Base-by-base conservation (phyloP, 495 filamentous ascomycete species). In the Rhypophila decipiens region DNA sequence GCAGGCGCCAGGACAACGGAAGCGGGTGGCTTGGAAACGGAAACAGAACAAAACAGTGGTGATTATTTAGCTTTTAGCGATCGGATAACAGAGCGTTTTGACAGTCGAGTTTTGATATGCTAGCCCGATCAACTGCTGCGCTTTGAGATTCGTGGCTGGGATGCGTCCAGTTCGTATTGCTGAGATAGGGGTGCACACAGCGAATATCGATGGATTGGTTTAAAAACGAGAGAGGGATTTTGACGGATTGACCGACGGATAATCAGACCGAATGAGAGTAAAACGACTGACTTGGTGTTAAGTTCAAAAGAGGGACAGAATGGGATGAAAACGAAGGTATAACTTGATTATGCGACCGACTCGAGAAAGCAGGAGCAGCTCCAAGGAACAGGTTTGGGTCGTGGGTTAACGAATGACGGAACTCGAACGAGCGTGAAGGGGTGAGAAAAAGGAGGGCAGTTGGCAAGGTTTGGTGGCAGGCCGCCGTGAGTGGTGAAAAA, bases 331-430 rank as follows among this genome's bases (percentile, higher is more conserved):
- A 45, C 31, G 42, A 27, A 34, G 24, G 39, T 38, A 40, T 43
- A 18, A 11, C 45, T 17, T 12, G 31, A 24, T 53, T 53, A 56
- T 54, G 58, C 27, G 27, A 31, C 27, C 27, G 27, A 31, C 27
- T 31, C 13, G 7, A 31, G 7, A 31, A 31, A 17, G 11, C 42
- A 21, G 27, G 27, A 31, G 13, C 7, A 31, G 7, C 7, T 31
- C 27, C 27, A 31, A 13, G 27, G 27, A 31, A 31, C 7, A 31
- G n/a, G n/a, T n/a, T n/a, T n/a, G n/a, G n/a, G n/a, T n/a, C n/a
- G n/a, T n/a, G n/a, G n/a, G n/a, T n/a, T 42, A 51, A 46, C 48
- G 42, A 50, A 50, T 46, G 24, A 42, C 35, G 38, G 5, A 37
- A 45, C 24, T 45, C 39, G 38, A 49, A 53, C 39, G 47, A 53